Conservation (phyloP, 2,329 filamentous ascomycete genomes). For the Aspergillus sp. region DNA sequence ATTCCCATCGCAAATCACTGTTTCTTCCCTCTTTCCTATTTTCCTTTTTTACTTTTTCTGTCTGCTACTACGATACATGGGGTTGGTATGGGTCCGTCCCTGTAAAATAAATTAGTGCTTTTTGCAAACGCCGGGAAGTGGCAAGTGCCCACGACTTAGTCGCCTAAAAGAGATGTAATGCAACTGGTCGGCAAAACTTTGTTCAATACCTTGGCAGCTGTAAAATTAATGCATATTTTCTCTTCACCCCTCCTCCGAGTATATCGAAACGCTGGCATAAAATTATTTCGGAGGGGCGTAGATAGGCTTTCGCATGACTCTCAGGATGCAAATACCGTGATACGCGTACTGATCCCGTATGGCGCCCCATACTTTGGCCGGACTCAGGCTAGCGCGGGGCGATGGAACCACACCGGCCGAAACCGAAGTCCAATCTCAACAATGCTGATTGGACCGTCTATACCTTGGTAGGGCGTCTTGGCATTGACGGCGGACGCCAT, state of each 20-base stretch:
- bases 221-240: no score
- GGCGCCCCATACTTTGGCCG: neutral
- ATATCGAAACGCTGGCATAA: no score
- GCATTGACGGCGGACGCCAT: neutral
- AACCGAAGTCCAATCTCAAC: neutral
- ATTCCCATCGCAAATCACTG: neutral
- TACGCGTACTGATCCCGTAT: neutral
- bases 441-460: neutral
- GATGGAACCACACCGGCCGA: neutral
- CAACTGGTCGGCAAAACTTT: no score
- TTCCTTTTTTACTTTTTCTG: conserved; percentile 6
- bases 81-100: neutral
- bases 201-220: no score
- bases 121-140: neutral
- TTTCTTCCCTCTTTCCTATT: neutral
- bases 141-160: neutral
- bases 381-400: neutral
- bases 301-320: neutral
- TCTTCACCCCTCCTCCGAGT: no score
- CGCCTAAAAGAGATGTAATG: neutral
- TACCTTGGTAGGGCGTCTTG: neutral
- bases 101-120: neutral
- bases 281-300: no score
- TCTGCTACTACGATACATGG: neutral
- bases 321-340: neutral